Evolutionary conservation across 805 yeast genomes (phyloP).

Genomic region (Saccharomycopsis lassenensis): DNA sequence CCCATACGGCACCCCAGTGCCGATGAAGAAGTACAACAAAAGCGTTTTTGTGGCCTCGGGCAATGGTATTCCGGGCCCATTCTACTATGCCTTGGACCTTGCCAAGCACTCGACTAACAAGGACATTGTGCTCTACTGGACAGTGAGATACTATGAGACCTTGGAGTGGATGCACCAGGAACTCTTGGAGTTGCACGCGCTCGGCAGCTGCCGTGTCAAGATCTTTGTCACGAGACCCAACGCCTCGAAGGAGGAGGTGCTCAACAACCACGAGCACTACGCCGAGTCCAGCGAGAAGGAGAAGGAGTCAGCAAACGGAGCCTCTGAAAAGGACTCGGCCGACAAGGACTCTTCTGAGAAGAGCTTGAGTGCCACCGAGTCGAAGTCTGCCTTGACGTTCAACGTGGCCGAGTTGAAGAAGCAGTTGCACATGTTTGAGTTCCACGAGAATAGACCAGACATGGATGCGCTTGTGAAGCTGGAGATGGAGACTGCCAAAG

Average conservation of each 20-base stretch:
- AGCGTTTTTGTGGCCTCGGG: conserved; percentile 40
- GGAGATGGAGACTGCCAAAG: conserved; percentile 29
- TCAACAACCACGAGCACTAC: conserved; percentile 3
- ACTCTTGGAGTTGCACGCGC: conserved; percentile 20
- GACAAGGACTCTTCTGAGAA: conserved; percentile 17
- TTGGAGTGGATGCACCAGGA: conserved; percentile 40
- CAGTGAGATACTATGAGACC: conserved; percentile 32
- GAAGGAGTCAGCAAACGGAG: conserved; percentile 7
- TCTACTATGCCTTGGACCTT: conserved; percentile 29
- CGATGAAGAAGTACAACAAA: conserved; percentile 28
- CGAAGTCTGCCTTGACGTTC: conserved; percentile 23
- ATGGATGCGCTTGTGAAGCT: conserved; percentile 25
- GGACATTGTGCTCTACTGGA: conserved; percentile 36
- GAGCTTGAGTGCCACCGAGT: conserved; percentile 15
- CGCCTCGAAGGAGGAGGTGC: not conserved
- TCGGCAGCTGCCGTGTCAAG: conserved; percentile 25
- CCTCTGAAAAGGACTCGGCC: no score
- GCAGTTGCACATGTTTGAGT: conserved; percentile 23
- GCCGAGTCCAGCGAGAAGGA: conserved; percentile 8
- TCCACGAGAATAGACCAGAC: conserved; percentile 36
- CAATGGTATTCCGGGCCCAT: conserved; percentile 41
- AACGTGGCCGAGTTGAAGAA: not conserved
- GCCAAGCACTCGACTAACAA: conserved; percentile 17
- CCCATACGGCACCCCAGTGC: conserved; percentile 45
- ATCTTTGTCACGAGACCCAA: conserved; percentile 22